Conservation (phyloP, 1,284 basidiomycete species). For the Xanthoconium separans region DNA sequence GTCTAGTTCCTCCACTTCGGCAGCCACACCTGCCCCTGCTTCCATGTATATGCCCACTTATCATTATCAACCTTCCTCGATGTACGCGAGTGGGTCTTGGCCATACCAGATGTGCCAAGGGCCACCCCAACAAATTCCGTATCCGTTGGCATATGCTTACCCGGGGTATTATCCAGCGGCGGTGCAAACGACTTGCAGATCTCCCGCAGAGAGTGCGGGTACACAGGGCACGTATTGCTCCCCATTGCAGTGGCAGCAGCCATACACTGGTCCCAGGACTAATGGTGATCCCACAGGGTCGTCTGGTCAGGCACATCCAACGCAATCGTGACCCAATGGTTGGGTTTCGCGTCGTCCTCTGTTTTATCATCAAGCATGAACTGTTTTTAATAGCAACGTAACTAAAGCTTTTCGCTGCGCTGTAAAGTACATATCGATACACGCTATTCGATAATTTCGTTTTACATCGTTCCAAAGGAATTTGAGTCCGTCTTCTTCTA, state of each 20-base stretch:
- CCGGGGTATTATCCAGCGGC: conserved; percentile 18
- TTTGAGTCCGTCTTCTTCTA: no score
- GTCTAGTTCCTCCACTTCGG: conserved; percentile 22
- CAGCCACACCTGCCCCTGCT: conserved; percentile 20
- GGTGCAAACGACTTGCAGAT: conserved; percentile 11
- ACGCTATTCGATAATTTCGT: conserved; percentile 9
- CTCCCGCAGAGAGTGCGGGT: conserved; percentile 15
- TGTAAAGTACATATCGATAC: conserved; percentile 21
- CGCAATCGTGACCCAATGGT: conserved; percentile 14
- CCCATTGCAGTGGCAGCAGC: conserved; percentile 42
- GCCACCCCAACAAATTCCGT: conserved; percentile 16
- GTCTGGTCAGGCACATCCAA: conserved; percentile 14
- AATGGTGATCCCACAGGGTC: conserved; percentile 22
- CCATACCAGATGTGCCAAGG: conserved; percentile 29
- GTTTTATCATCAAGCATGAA: conserved; percentile 2
- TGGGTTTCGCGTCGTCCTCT: background rate
- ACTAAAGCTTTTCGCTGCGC: conserved; percentile 1
- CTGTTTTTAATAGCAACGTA: conserved; percentile 8
- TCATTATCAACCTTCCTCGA: conserved; percentile 21
- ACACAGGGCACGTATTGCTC: conserved; percentile 27
- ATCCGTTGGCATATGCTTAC: conserved; percentile 20
- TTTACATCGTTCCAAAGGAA: no score
- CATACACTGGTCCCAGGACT: conserved; percentile 33
- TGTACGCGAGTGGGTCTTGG: conserved; percentile 33
- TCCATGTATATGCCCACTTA: conserved; percentile 25